These are phyloP conservation scores for Bacidia rubella DNA, from an alignment of 495 filamentous ascomycete species.

Conservation along the genomic window DNA sequence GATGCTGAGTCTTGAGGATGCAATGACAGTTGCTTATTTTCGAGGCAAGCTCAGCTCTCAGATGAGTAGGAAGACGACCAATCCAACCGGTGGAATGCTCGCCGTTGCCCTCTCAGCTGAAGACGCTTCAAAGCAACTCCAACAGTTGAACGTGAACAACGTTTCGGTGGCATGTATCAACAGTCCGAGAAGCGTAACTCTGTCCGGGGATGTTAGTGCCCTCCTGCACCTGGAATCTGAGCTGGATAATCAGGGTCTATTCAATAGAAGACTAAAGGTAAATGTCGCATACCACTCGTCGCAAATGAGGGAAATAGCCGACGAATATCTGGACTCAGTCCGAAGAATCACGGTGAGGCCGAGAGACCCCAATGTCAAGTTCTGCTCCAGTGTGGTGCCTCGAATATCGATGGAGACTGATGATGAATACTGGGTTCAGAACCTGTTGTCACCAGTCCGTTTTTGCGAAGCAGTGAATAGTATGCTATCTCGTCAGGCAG, in stretches of 20 bases:
- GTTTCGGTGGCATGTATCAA: slow-evolving; percentile 22
- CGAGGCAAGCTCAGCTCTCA: slow-evolving; percentile 15
- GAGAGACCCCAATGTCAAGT: background rate
- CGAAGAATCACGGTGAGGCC: background rate
- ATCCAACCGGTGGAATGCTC: slow-evolving; percentile 20
- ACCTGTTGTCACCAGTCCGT: slow-evolving; percentile 3
- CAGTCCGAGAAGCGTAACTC: slow-evolving; percentile 21
- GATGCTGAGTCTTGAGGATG: slow-evolving; percentile 18
- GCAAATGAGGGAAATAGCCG: slow-evolving; percentile 31
- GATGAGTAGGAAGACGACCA: slow-evolving; percentile 1
- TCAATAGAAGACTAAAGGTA: slow-evolving; percentile 36
- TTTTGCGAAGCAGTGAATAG: slow-evolving; percentile 5
- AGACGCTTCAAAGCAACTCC: slow-evolving; percentile 13
- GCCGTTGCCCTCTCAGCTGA: slow-evolving; percentile 18
- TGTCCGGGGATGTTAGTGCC: slow-evolving; percentile 18
- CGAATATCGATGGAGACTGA: background rate
- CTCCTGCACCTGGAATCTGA: slow-evolving; percentile 12
- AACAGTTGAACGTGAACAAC: slow-evolving; percentile 3
- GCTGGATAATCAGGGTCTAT: slow-evolving; percentile 20
- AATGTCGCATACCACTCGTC: slow-evolving; percentile 44
- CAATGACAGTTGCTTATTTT: slow-evolving; percentile 20
- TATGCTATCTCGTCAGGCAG: background rate
- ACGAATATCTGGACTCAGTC: slow-evolving; percentile 2
- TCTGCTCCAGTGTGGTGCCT: slow-evolving; percentile 1
- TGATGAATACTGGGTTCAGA: slow-evolving; percentile 9